A percentile compares a stretch with the other conserved stretches of the same genome.
These are phyloP conservation scores for Klebsormidium nitens DNA, from an alignment of 139 green algal species.

Conservation along the genomic window DNA sequence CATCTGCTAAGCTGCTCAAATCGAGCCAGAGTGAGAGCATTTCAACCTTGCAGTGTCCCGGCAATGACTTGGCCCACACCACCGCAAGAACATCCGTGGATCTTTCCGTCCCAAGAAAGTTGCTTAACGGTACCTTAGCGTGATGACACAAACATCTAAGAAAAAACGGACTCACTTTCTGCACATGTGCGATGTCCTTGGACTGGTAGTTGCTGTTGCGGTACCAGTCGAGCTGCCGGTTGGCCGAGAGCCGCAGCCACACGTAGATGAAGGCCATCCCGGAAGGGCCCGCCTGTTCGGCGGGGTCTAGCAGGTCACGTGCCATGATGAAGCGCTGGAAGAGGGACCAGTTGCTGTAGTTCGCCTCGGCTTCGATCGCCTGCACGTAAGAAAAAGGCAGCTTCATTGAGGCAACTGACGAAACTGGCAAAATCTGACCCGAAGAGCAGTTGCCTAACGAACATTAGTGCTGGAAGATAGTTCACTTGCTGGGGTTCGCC, in stretches of 20 bases:
- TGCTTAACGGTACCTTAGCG: too few relatives aligned
- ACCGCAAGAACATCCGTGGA: too few relatives aligned
- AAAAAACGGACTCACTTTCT: conserved; percentile 70
- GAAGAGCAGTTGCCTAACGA: neutral
- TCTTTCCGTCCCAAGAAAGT: too few relatives aligned
- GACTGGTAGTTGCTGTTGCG: conserved; percentile 64
- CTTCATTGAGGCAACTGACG: too few relatives aligned
- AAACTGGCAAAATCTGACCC: neutral
- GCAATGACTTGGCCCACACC: too few relatives aligned
- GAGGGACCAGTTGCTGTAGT: conserved; percentile 22
- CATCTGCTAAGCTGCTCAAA: too few relatives aligned
- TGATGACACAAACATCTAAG: too few relatives aligned
- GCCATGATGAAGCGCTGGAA: conserved; percentile 33
- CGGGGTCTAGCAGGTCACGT: conserved; percentile 19
- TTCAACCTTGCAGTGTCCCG: too few relatives aligned
- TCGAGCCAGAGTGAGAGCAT: too few relatives aligned
- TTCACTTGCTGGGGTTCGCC: neutral
- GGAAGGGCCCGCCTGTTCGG: conserved; percentile 2
- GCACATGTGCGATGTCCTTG: conserved; percentile 84
- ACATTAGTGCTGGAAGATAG: neutral
- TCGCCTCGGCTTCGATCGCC: conserved; percentile 3
- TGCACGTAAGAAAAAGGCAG: neutral
- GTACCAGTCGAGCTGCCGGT: conserved; percentile 34
- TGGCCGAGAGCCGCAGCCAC: conserved; percentile 30
- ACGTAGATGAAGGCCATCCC: conserved; percentile 23